Evolutionary conservation across 2,329 filamentous ascomycete species (phyloP), one percentile per base, ranked within the genome.

Genomic region (Penicillium sp.): DNA sequence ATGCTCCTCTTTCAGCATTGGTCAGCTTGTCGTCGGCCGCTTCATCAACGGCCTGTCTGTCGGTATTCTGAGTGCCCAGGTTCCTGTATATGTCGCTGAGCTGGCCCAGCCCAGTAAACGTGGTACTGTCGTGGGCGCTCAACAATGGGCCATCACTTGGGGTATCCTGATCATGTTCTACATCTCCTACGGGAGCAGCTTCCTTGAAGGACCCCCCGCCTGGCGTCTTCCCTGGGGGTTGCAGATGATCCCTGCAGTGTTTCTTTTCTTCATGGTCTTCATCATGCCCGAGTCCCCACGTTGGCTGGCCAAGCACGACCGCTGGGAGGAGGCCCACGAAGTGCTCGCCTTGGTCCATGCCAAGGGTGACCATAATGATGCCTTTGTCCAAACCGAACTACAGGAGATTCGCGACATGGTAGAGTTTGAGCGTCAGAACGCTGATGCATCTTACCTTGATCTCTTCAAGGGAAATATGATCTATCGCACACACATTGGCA

Each of bases 141-240:
- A 91, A 68, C 88, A 91, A 68, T 87, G 86, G 77, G 85, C 87
- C 18, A 90, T 91, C 53, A 88, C 88, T 58, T 88, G 80, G 80
- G 85, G 83, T 58, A 87, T 87, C 56, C 65, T 87, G 56, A 84
- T 87, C 71, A 87, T 87, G 83, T 88, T 87, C 74, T 86, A 70
- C 66, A 82, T 88, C 68, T 80, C 81, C 18, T 74, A 72, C 63
- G 88, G 85, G 18, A 84, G 82, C 68, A 84, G 81, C 49, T 84
- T 80, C 65, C 82, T 89, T 55, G 64, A 76, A 0, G 81, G 83
- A 3, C 69, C 79, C 0, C 76, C 80, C 4, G 80, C 84, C 1
- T 89, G 87, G 77, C 76, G 85, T 37, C 77, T 84, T 3, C 83
- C 85, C 3, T 88, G 84, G 84, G 85, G 80, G 34, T 70, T 85